A percentile compares a stretch with the other conserved stretches of the same genome.
phyloP scores from a whole-genome alignment of 1,284 basidiomycete species.

The Sanghuangporus weigelae region DNA sequence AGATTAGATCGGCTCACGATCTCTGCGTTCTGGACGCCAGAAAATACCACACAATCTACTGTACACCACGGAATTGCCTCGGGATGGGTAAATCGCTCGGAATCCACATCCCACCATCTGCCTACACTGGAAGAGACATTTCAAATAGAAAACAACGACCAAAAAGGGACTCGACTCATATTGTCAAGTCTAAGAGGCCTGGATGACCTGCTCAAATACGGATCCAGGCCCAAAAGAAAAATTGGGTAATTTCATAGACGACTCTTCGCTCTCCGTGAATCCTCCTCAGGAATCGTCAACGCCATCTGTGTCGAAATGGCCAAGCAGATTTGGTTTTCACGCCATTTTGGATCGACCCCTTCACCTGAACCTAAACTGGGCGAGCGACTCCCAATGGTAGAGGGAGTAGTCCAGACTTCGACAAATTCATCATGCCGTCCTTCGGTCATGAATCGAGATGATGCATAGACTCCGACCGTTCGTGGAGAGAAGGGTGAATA shows the following conservation, averaged over 20 bases:
- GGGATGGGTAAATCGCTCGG: too few relatives aligned
- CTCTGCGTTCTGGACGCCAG: too few relatives aligned
- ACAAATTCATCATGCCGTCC: slow-evolving; percentile 50
- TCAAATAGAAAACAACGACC: too few relatives aligned
- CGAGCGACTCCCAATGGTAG: slow-evolving; percentile 35
- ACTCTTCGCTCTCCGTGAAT: neutral
- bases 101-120: too few relatives aligned
- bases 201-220: too few relatives aligned
- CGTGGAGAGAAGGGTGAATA: slow-evolving; percentile 33
- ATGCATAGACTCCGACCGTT: slow-evolving; percentile 49
- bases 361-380: neutral
- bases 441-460: slow-evolving; percentile 45
- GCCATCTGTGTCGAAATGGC: slow-evolving; percentile 59
- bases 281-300: slow-evolving; percentile 35
- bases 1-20: too few relatives aligned
- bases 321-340: slow-evolving; percentile 55
- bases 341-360: slow-evolving; percentile 34
- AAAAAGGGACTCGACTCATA: too few relatives aligned
- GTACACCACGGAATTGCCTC: too few relatives aligned
- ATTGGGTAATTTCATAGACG: neutral
- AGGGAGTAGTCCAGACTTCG: slow-evolving; percentile 61
- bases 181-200: too few relatives aligned
- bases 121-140: too few relatives aligned
- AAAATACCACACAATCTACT: too few relatives aligned
- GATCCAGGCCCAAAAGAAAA: neutral